phyloP scores from a whole-genome alignment of 2,329 filamentous ascomycete genomes.

The Neopestalotiopsis sp. region DNA sequence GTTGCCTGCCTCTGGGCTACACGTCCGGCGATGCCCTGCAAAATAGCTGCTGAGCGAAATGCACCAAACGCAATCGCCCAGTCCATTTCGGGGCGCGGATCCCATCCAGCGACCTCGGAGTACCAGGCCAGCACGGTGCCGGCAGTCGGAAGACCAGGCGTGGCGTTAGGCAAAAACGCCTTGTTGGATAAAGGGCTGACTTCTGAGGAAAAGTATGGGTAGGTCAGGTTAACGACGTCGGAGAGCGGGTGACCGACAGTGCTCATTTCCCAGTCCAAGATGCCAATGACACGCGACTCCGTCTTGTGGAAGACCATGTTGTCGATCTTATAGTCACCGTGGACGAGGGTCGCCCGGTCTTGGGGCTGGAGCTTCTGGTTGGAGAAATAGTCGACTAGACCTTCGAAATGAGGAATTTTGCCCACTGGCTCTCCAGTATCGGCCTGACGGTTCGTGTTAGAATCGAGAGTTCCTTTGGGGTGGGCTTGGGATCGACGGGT shows the following conservation, averaged over 20 bases:
- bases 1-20: slow-evolving; percentile 84
- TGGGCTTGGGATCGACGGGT: background rate
- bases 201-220: slow-evolving; percentile 15
- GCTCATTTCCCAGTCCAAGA: slow-evolving; percentile 98
- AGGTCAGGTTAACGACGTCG: slow-evolving; percentile 78
- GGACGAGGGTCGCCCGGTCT: slow-evolving; percentile 79
- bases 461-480: background rate
- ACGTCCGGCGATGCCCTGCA: slow-evolving; percentile 87
- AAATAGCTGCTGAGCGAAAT: slow-evolving; percentile 63
- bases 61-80: slow-evolving; percentile 67
- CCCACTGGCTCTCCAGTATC: slow-evolving; percentile 71
- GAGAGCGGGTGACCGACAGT: slow-evolving; percentile 91
- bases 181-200: slow-evolving; percentile 5
- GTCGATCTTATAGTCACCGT: slow-evolving; percentile 94
- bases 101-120: slow-evolving; percentile 65
- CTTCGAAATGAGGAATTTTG: slow-evolving; percentile 79
- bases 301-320: slow-evolving; percentile 88
- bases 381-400: slow-evolving; percentile 78
- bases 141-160: slow-evolving; percentile 63
- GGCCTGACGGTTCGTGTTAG: slow-evolving; percentile 43
- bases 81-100: slow-evolving; percentile 63
- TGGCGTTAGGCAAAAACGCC: slow-evolving; percentile 63
- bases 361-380: slow-evolving; percentile 72
- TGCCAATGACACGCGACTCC: slow-evolving; percentile 84
- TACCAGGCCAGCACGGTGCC: slow-evolving; percentile 50